Conservation (phyloP, 139 green algal genomes). For the Chlamydomonas applanata region DNA sequence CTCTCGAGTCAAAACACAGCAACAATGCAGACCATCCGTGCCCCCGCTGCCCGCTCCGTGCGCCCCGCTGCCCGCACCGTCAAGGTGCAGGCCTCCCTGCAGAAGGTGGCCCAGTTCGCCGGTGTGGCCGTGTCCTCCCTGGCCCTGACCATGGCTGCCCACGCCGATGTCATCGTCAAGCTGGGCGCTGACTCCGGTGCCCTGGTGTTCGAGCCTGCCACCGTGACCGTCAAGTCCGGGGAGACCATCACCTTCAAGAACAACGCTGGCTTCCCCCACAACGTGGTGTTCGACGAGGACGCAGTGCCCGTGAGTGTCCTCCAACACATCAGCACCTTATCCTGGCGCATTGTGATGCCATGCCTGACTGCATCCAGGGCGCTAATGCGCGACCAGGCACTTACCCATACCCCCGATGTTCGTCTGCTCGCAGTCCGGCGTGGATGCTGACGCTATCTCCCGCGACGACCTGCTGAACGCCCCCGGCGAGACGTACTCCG, state of each 20-base stretch:
- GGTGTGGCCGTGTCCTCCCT: constrained; percentile 68
- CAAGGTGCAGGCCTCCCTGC: constrained; percentile 19
- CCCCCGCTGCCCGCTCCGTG: background rate
- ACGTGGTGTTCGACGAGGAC: constrained; percentile 94
- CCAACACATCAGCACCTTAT: background rate
- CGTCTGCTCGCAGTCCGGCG: constrained; percentile 55
- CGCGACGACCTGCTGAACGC: constrained; percentile 90
- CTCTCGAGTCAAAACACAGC: background rate
- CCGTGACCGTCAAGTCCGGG: constrained; percentile 71
- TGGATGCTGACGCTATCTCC: constrained; percentile 83
- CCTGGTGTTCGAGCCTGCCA: constrained; percentile 69
- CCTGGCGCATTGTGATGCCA: background rate
- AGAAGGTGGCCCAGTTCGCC: constrained; percentile 43
- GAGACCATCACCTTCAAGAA: constrained; percentile 83
- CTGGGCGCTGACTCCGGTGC: constrained; percentile 76
- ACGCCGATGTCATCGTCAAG: constrained; percentile 72
- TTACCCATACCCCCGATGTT: no score
- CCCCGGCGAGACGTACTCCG: constrained; percentile 74
- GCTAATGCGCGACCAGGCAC: no score
- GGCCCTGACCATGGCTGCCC: constrained; percentile 68
- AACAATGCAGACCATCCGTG: constrained; percentile 25
- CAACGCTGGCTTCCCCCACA: constrained; percentile 86
- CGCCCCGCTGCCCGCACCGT: constrained; percentile 12
- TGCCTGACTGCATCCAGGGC: no score
- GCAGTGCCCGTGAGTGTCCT: constrained; percentile 66